These are phyloP conservation scores for Citrus unshiu DNA, from an alignment of 345 rosid genomes.

Conservation along the genomic window DNA sequence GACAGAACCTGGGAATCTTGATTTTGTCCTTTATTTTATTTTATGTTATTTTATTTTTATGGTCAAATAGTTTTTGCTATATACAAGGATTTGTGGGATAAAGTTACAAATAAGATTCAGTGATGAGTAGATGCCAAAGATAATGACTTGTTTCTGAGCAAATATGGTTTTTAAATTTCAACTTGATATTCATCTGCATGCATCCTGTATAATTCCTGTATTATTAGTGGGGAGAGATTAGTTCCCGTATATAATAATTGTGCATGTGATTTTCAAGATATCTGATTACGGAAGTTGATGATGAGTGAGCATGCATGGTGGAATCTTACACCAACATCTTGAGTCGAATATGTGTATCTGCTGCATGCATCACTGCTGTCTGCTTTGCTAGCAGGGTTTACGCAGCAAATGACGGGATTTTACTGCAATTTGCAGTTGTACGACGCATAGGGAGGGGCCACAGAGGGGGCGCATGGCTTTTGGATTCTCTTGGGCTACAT, in stretches of 20 bases:
- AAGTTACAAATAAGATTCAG: constrained; percentile 17
- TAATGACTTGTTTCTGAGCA: constrained; percentile 7
- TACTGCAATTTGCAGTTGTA: too few relatives aligned
- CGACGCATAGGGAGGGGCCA: too few relatives aligned
- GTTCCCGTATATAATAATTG: neutral
- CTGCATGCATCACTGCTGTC: neutral
- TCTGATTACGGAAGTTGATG: neutral
- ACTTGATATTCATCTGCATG: neutral
- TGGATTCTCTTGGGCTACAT: neutral
- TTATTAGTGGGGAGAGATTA: too few relatives aligned
- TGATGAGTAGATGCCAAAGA: constrained; percentile 9
- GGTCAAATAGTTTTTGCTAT: neutral
- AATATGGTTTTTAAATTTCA: neutral
- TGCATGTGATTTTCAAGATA: neutral
- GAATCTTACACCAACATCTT: neutral
- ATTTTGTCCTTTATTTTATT: constrained; percentile 14
- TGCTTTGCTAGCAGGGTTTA: neutral
- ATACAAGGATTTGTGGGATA: neutral
- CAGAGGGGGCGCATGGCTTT: too few relatives aligned
- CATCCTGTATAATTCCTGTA: too few relatives aligned
- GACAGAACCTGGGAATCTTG: constrained; percentile 28
- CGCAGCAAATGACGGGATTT: neutral
- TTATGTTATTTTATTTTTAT: too few relatives aligned
- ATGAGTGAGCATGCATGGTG: neutral
- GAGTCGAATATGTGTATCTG: too few relatives aligned